Percentiles rank a stretch among this genome's conserved stretches.
Conservation (phyloP, 345 rosid genomes). For the Carallia brachiata region DNA sequence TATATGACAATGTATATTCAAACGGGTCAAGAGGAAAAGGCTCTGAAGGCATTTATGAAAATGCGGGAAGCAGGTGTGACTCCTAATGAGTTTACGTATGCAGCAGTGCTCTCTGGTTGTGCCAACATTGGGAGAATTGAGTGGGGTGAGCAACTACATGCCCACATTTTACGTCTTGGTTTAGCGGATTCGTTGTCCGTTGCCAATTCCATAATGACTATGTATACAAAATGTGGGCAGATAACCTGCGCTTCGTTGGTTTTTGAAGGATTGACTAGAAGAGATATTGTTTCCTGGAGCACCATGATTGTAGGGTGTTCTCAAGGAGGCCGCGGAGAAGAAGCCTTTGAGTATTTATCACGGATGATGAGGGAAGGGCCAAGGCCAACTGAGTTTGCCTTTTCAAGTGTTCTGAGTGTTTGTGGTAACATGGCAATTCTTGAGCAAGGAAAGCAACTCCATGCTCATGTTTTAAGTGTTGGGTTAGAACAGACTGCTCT, state of each 20-base stretch:
- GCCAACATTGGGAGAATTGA: conserved; percentile 56
- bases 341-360: conserved; percentile 65
- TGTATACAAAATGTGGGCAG: conserved; percentile 74
- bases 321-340: conserved; percentile 66
- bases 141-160: conserved; percentile 86
- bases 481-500: conserved; percentile 54
- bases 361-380: conserved; percentile 80
- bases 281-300: conserved; percentile 86
- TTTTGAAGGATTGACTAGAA: conserved; percentile 51
- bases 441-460: conserved; percentile 83
- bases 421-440: conserved; percentile 74
- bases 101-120: conserved; percentile 62
- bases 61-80: conserved; percentile 52
- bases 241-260: conserved; percentile 48
- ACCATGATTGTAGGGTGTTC: conserved; percentile 69
- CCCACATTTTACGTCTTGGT: conserved; percentile 52
- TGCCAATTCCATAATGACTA: conserved; percentile 61
- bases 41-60: conserved; percentile 49
- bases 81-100: conserved; percentile 74
- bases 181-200: conserved; percentile 51
- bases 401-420: conserved; percentile 75
- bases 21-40: conserved; percentile 55
- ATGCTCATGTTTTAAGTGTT: conserved; percentile 50
- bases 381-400: conserved; percentile 66
- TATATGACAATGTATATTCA: conserved; percentile 56